Conservation (phyloP, 805 yeast species). For the Hemisphaericaspora nanyangensis region DNA sequence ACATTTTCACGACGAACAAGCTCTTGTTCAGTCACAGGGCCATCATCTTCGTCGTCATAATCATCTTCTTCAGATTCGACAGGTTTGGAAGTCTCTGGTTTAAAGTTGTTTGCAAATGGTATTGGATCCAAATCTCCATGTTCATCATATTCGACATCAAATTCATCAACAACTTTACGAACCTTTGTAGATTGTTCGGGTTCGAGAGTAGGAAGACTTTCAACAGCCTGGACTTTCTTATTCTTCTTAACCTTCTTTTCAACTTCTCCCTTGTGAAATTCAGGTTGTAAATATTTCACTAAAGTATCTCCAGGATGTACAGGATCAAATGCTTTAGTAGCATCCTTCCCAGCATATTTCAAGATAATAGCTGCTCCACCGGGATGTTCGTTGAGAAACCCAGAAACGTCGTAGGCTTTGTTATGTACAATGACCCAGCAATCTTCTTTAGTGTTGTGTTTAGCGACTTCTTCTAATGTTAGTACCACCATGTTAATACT, state of each 20-base stretch:
- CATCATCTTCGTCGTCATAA: conserved; percentile 41
- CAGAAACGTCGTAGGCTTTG: conserved; percentile 74
- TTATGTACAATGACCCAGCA: conserved; percentile 86
- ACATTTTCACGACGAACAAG: conserved; percentile 20
- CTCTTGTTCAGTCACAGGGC: conserved; percentile 25
- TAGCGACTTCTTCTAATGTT: conserved; percentile 26
- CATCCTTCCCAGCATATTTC: conserved; percentile 51
- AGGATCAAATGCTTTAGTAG: conserved; percentile 81
- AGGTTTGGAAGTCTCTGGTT: not conserved
- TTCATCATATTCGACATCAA: conserved; percentile 41
- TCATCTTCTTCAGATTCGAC: conserved; percentile 23
- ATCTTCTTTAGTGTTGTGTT: conserved; percentile 55
- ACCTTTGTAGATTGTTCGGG: not conserved
- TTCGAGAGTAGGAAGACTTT: not conserved
- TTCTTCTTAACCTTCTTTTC: conserved; percentile 15
- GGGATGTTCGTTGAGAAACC: conserved; percentile 55
- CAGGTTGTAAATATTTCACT: conserved; percentile 54
- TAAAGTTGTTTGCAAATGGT: conserved; percentile 8
- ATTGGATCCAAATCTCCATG: conserved; percentile 31
- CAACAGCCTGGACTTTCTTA: conserved; percentile 2
- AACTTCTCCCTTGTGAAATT: conserved; percentile 35
- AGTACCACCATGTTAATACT: conserved; percentile 13
- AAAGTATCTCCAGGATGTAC: conserved; percentile 89
- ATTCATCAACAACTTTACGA: conserved; percentile 28
- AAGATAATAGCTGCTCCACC: conserved; percentile 56